Conservation (phyloP, 108 stramenopile species). For the Nannochloropsis gaditana region DNA sequence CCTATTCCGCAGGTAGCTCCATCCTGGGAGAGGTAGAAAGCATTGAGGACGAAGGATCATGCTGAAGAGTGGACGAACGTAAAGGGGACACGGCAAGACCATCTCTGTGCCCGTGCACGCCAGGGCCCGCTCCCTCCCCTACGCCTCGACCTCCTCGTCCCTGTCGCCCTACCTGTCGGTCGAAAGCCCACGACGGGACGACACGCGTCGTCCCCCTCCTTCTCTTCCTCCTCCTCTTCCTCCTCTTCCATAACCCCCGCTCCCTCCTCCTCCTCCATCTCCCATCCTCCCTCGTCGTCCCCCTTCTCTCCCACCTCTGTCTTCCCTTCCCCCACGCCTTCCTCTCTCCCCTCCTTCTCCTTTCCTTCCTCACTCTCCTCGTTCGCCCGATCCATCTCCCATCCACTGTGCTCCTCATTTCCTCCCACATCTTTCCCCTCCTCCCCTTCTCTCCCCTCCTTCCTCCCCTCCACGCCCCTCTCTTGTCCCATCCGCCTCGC, state of each 20-base stretch:
- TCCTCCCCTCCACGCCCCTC: background rate
- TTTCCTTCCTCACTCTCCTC: background rate
- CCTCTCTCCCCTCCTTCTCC: background rate
- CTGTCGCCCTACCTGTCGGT: background rate
- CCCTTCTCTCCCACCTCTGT: background rate
- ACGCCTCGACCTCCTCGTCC: background rate
- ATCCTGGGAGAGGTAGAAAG: background rate
- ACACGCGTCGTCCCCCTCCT: background rate
- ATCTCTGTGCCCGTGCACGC: no score
- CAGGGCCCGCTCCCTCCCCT: no score
- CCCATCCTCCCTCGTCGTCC: background rate
- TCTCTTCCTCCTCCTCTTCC: conserved; percentile 14
- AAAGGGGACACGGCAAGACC: no score
- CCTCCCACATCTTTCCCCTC: background rate
- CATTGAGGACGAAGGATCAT: background rate
- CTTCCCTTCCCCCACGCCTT: conserved; percentile 35
- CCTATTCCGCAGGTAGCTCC: background rate
- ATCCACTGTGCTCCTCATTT: background rate
- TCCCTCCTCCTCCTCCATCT: background rate
- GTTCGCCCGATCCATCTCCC: background rate
- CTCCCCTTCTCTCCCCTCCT: background rate
- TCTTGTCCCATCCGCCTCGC: conserved; percentile 36
- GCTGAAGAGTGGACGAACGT: no score
- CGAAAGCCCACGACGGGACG: background rate
- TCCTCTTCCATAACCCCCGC: background rate